Percentiles rank a stretch among this genome's conserved stretches.
phyloP scores from a whole-genome alignment of 2,329 filamentous ascomycete species.

The Fusarium dlaminii region DNA sequence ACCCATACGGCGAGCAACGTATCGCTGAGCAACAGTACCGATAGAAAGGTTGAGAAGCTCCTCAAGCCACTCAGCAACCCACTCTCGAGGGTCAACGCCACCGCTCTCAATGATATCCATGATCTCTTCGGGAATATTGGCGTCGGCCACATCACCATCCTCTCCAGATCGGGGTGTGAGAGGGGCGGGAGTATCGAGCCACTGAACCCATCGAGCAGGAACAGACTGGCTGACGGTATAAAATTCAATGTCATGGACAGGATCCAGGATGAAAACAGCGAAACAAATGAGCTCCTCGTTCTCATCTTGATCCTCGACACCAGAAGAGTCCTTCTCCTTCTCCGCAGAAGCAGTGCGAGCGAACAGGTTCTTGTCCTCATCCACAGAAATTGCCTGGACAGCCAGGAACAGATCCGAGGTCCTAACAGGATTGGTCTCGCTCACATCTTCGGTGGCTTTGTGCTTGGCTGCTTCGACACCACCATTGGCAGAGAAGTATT shows the following conservation, averaged over 20 bases:
- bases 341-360: slow-evolving; percentile 62
- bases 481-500: slow-evolving; percentile 82
- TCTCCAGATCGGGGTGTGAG: slow-evolving; percentile 64
- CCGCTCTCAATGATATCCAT: slow-evolving; percentile 80
- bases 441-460: slow-evolving; percentile 80
- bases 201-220: slow-evolving; percentile 86
- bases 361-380: slow-evolving; percentile 74
- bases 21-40: slow-evolving; percentile 90
- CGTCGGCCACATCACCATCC: slow-evolving; percentile 52
- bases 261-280: slow-evolving; percentile 84
- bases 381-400: slow-evolving; percentile 84
- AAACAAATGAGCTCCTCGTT: slow-evolving; percentile 75
- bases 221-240: slow-evolving; percentile 83
- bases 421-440: slow-evolving; percentile 87
- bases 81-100: slow-evolving; percentile 90
- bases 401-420: slow-evolving; percentile 95
- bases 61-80: slow-evolving; percentile 98
- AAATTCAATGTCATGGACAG: slow-evolving; percentile 91
- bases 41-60: slow-evolving; percentile 81
- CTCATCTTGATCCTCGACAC: slow-evolving; percentile 60
- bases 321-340: slow-evolving; percentile 64
- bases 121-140: slow-evolving; percentile 79
- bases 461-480: slow-evolving; percentile 83
- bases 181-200: slow-evolving; percentile 82
- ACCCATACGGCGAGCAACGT: slow-evolving; percentile 94